phyloP scores from a whole-genome alignment of 805 yeast genomes.

The Naumovozyma dairenensis region DNA sequence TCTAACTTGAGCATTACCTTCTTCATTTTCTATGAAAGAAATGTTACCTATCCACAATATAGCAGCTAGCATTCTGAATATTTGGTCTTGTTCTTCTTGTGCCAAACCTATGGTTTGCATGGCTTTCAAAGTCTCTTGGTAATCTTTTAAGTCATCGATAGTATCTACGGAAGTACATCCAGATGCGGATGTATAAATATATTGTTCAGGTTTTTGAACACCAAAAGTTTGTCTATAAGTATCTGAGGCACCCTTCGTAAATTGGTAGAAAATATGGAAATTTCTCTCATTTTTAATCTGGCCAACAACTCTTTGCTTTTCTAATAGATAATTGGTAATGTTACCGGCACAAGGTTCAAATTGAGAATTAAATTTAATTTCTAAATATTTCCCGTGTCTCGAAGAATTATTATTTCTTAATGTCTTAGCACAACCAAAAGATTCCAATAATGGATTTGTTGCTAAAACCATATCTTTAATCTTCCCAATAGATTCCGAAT shows the following conservation, averaged over 20 bases:
- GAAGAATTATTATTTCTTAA: slow-evolving; percentile 96
- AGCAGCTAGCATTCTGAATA: slow-evolving; percentile 75
- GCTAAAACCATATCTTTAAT: slow-evolving; percentile 97
- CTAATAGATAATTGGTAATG: slow-evolving; percentile 87
- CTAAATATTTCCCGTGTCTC: slow-evolving; percentile 92
- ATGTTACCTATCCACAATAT: slow-evolving; percentile 93
- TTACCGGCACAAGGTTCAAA: slow-evolving; percentile 92
- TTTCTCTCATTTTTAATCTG: slow-evolving; percentile 89
- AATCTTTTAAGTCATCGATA: slow-evolving; percentile 75
- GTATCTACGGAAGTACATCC: slow-evolving; percentile 81
- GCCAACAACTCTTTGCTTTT: slow-evolving; percentile 93
- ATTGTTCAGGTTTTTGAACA: slow-evolving; percentile 88
- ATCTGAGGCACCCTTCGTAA: slow-evolving; percentile 83
- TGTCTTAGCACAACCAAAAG: slow-evolving; percentile 97
- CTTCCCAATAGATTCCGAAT: slow-evolving; percentile 62
- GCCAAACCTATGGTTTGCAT: slow-evolving; percentile 80
- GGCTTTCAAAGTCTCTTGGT: slow-evolving; percentile 69
- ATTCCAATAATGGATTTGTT: slow-evolving; percentile 95
- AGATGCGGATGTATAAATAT: slow-evolving; percentile 77
- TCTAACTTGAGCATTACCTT: slow-evolving; percentile 71
- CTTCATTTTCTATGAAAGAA: slow-evolving; percentile 74
- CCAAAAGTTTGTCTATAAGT: slow-evolving; percentile 77
- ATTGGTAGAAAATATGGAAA: slow-evolving; percentile 94
- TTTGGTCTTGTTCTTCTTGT: slow-evolving; percentile 79
- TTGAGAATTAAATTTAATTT: slow-evolving; percentile 71